Conservation (phyloP, 768 basidiomycete genomes). For the Rhizopogon sp. region DNA sequence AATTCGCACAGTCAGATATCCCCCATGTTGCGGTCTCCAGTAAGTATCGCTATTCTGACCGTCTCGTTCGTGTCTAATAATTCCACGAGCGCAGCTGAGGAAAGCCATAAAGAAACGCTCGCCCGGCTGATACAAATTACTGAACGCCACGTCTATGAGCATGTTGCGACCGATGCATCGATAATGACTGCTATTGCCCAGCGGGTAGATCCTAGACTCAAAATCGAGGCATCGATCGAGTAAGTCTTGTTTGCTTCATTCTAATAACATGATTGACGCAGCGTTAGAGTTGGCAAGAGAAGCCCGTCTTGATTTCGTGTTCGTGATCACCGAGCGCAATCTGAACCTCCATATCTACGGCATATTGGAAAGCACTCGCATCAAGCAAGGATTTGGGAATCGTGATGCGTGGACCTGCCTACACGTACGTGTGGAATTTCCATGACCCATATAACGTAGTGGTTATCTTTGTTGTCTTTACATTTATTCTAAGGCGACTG, state of each 20-base stretch:
- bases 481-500: not conserved
- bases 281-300: not conserved
- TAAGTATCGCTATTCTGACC: not conserved
- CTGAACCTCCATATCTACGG: too few species aligned
- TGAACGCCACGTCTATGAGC: not conserved
- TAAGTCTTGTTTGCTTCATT: not conserved
- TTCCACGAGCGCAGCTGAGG: not conserved
- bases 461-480: not conserved
- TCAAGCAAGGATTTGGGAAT: too few species aligned
- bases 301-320: constrained; percentile 2
- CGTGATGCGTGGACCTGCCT: too few species aligned
- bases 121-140: not conserved
- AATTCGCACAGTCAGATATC: not conserved
- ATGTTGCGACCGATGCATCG: not conserved
- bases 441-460: constrained; percentile 1
- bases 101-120: not conserved
- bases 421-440: constrained; percentile 13
- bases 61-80: not conserved
- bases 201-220: not conserved
- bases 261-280: not conserved
- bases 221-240: not conserved
- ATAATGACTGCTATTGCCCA: not conserved
- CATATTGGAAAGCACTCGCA: too few species aligned
- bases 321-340: too few species aligned
- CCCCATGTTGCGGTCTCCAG: not conserved